Base-by-base conservation (phyloP, 768 basidiomycete species). In the Leccinum subtestaceum region DNA sequence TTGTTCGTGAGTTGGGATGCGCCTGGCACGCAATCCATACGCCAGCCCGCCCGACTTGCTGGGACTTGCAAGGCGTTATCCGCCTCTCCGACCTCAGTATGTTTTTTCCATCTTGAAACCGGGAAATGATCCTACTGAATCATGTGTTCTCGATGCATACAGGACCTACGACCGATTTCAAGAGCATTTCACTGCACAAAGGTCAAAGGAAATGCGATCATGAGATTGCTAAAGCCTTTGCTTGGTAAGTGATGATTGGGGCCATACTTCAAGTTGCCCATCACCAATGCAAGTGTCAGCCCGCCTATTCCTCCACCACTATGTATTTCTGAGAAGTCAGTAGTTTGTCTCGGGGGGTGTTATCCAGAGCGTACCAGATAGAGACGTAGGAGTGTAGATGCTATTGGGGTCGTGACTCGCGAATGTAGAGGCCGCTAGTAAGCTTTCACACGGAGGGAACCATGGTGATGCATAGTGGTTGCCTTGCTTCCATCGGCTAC, bases 151-250 rank as follows among this genome's bases (percentile, higher is more conserved):
- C 21, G 21, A 21, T 21, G 21, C 21, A 21, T 21, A 21, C 21
- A 21, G 21, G 21, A 21, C 21, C 21, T 21, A 21, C 21, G 21
- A 21, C 21, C 21, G 21, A 21, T 21, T 21, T 21, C 21, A 21
- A 21, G 21, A 21, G 21, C 67, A 79, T 83, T n/a, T 69, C 70
- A 1, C 23, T 23, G 85, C 90, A 3, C 86, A 91, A 70, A 81
- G 89, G 91, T 89, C 32, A 64, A 61, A 60, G 23, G 1, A 52
- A 45, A 27, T 50, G 27, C 5, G 27, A 27, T 27, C 27, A 27
- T 27, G 56, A 25, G 36, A 19, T 31, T 32, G 4, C 32, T 56
- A 50, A 21, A 5, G 5, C 31, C 4, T 15, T 43, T 65, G 58
- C 56, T 57, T 49, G 53, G 48, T 49, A 46, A 68, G 62, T 55